phyloP scores from a whole-genome alignment of 306 rosid genomes.

The Fragaria iinumae region DNA sequence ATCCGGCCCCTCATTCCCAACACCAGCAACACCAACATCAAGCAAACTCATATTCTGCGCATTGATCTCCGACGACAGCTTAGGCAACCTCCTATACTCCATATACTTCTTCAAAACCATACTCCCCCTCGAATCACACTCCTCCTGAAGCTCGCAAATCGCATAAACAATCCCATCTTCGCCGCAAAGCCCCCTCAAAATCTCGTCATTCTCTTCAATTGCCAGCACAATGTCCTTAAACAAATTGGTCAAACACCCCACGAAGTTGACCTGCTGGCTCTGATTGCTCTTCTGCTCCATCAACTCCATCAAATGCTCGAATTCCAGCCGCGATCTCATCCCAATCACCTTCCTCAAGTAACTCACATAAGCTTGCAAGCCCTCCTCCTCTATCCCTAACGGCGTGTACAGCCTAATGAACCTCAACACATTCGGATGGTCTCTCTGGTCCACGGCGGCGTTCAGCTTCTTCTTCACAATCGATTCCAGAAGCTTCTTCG shows the following conservation, averaged over 20 bases:
- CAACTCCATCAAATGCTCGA: constrained; percentile 73
- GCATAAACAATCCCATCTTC: constrained; percentile 96
- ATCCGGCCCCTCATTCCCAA: constrained; percentile 72
- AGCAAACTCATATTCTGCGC: constrained; percentile 72
- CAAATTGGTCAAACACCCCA: constrained; percentile 79
- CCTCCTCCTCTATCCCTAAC: constrained; percentile 82
- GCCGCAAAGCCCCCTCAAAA: constrained; percentile 79
- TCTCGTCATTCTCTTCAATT: constrained; percentile 74
- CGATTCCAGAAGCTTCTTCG: constrained; percentile 68
- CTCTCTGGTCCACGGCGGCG: constrained; percentile 75
- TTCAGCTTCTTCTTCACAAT: constrained; percentile 74
- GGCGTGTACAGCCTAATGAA: constrained; percentile 68
- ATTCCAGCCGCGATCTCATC: constrained; percentile 83
- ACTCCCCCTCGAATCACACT: constrained; percentile 83
- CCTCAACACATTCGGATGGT: constrained; percentile 57
- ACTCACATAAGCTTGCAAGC: constrained; percentile 82
- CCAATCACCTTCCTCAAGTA: constrained; percentile 87
- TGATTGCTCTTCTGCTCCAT: constrained; percentile 47
- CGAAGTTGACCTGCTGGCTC: constrained; percentile 45
- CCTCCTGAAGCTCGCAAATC: constrained; percentile 95
- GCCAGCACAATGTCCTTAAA: constrained; percentile 88
- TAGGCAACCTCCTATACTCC: constrained; percentile 81
- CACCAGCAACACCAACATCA: constrained; percentile 82
- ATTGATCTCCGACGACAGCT: constrained; percentile 76
- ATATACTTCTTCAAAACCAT: constrained; percentile 81